Percentiles rank a stretch among this genome's conserved stretches.
These are phyloP conservation scores for Calonectria fujianensis DNA, from an alignment of 2,329 filamentous ascomycete genomes.

Conservation along the genomic window DNA sequence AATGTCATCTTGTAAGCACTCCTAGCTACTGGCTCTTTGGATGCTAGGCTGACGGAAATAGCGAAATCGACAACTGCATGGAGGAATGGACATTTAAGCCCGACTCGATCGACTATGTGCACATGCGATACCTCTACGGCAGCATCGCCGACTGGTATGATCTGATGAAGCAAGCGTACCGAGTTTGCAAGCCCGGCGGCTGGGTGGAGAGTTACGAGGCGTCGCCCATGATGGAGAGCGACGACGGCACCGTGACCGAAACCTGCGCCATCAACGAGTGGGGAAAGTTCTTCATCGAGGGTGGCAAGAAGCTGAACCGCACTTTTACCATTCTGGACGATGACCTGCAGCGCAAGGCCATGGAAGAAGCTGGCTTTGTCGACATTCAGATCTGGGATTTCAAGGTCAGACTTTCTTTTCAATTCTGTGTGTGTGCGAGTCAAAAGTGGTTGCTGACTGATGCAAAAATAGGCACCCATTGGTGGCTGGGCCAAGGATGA, in stretches of 20 bases:
- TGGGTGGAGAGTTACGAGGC: slow-evolving; percentile 61
- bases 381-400: slow-evolving; percentile 48
- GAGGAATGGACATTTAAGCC: slow-evolving; percentile 56
- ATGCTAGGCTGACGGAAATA: not conserved
- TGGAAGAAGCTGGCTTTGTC: slow-evolving; percentile 51
- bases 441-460: not conserved
- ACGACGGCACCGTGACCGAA: slow-evolving; percentile 58
- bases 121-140: slow-evolving; percentile 74
- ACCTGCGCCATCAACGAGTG: slow-evolving; percentile 55
- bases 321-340: slow-evolving; percentile 54
- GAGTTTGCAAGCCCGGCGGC: slow-evolving; percentile 74
- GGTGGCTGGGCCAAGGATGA: slow-evolving; percentile 45
- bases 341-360: slow-evolving; percentile 45
- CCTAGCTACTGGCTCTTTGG: fast-evolving
- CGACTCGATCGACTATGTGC: slow-evolving; percentile 74
- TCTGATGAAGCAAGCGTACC: slow-evolving; percentile 70
- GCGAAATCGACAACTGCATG: slow-evolving; percentile 57
- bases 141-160: slow-evolving; percentile 74
- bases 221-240: slow-evolving; percentile 54
- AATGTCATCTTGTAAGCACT: slow-evolving; percentile 64
- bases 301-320: slow-evolving; percentile 55
- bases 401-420: slow-evolving; percentile 38
- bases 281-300: slow-evolving; percentile 56
- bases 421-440: not conserved
- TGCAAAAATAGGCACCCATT: slow-evolving; percentile 44